A percentile compares a stretch with the other conserved stretches of the same genome.
phyloP scores from a whole-genome alignment of 495 filamentous ascomycete genomes.

The Aspergillus conjunctus region DNA sequence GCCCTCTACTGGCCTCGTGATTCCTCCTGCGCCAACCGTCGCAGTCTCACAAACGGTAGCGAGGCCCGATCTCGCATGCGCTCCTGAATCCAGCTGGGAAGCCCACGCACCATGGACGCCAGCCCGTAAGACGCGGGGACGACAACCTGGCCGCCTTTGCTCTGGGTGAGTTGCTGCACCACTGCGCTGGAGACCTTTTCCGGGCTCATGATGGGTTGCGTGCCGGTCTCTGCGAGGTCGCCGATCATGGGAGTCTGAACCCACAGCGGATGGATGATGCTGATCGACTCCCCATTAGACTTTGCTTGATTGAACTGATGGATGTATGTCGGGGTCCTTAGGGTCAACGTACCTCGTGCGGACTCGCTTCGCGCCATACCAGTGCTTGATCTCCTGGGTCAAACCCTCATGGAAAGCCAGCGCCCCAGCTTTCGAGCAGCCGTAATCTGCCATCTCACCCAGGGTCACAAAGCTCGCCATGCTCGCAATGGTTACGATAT shows the following conservation, averaged over 20 bases:
- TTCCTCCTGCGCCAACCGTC: neutral
- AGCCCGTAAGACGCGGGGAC: slow-evolving; percentile 23
- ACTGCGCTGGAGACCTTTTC: slow-evolving; percentile 40
- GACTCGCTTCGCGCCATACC: slow-evolving; percentile 44
- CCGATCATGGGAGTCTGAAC: slow-evolving; percentile 49
- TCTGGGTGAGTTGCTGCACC: slow-evolving; percentile 41
- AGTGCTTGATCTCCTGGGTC: slow-evolving; percentile 43
- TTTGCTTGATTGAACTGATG: no score
- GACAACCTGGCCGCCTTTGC: slow-evolving; percentile 45
- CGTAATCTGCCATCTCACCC: slow-evolving; percentile 55
- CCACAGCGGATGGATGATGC: slow-evolving; percentile 48
- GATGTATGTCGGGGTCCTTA: neutral
- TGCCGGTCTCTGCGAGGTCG: slow-evolving; percentile 37
- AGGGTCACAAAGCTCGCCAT: slow-evolving; percentile 55
- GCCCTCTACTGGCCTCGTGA: no score
- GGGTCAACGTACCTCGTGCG: slow-evolving; percentile 38
- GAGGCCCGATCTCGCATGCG: neutral
- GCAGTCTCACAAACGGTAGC: neutral
- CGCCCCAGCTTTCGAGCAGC: slow-evolving; percentile 55
- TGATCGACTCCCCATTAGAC: slow-evolving; percentile 9
- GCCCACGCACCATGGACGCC: neutral
- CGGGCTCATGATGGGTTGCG: slow-evolving; percentile 39
- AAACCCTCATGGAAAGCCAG: slow-evolving; percentile 55
- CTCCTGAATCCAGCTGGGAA: slow-evolving; percentile 3
- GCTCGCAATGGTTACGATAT: slow-evolving; percentile 57